Conservation (phyloP, 2,329 filamentous ascomycete genomes). For the Diaporthe capsici region DNA sequence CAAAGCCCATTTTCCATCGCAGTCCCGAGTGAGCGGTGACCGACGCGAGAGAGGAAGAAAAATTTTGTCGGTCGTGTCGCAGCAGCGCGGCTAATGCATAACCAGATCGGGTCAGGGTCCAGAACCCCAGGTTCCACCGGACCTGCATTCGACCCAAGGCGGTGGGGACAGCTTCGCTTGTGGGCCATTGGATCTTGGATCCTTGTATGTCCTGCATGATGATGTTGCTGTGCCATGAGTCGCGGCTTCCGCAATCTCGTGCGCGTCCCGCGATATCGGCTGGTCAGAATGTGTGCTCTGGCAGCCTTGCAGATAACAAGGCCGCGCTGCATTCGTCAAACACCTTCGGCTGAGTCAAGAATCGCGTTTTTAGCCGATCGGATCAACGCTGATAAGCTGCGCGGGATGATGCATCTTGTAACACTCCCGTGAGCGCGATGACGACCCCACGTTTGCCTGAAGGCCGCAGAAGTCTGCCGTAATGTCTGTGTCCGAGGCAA, state of each 20-base stretch:
- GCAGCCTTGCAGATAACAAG: conserved; percentile 31
- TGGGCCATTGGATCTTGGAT: conserved; percentile 32
- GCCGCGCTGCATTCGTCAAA: conserved; percentile 17
- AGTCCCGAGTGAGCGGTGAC: conserved; percentile 24
- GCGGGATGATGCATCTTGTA: background rate
- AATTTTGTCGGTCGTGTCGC: background rate
- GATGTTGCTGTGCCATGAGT: conserved; percentile 40
- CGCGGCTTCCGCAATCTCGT: conserved; percentile 22
- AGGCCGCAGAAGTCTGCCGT: background rate
- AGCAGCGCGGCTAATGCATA: conserved; percentile 26
- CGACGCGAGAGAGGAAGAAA: background rate
- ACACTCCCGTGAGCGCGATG: background rate
- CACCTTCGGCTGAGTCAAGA: background rate
- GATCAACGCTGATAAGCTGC: conserved; percentile 11
- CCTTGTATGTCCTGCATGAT: conserved; percentile 39
- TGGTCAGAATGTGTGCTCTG: background rate
- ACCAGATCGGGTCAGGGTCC: conserved; percentile 16
- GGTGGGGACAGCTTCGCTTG: conserved; percentile 37
- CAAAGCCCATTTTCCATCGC: background rate
- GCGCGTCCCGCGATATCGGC: conserved; percentile 38
- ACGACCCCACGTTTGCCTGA: conserved; percentile 1
- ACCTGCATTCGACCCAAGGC: conserved; percentile 35
- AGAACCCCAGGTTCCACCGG: conserved; percentile 30
- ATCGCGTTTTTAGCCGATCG: background rate
- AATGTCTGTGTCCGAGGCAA: background rate